phyloP scores from a whole-genome alignment of 768 basidiomycete species.

The Pluteus cervinus region DNA sequence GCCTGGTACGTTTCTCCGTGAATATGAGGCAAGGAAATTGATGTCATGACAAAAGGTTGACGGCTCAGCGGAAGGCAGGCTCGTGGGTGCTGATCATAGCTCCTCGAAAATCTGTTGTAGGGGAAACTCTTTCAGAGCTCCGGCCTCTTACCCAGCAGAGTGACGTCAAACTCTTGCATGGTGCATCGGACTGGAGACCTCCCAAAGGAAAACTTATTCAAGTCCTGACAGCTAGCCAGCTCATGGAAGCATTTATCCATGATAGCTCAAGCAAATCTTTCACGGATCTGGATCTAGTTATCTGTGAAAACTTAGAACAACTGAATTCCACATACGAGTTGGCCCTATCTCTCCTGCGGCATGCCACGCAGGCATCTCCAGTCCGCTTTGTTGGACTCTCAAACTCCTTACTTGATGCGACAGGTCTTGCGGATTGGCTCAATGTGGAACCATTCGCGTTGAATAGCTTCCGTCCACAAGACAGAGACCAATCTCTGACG shows the following conservation, averaged over 20 bases:
- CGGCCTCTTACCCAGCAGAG: constrained; percentile 28
- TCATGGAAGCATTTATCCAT: constrained; percentile 38
- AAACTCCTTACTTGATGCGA: constrained; percentile 73
- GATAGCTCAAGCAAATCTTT: constrained; percentile 21
- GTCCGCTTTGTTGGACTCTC: constrained; percentile 77
- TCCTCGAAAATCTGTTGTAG: constrained; percentile 51
- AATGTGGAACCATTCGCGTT: constrained; percentile 55
- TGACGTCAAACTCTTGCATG: constrained; percentile 35
- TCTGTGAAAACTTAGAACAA: constrained; percentile 84
- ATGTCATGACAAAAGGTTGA: constrained; percentile 48
- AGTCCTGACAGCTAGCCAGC: constrained; percentile 47
- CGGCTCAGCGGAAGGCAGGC: constrained; percentile 28
- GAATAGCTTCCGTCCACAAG: constrained; percentile 75
- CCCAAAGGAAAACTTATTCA: constrained; percentile 42
- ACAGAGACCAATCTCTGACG: constrained; percentile 75
- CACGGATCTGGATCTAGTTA: constrained; percentile 51
- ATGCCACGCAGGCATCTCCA: constrained; percentile 51
- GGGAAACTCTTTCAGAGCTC: constrained; percentile 51
- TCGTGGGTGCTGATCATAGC: constrained; percentile 59
- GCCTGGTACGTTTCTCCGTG: constrained; percentile 52
- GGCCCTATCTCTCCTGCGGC: constrained; percentile 64
- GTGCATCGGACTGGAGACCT: constrained; percentile 27
- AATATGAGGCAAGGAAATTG: background rate
- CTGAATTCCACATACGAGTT: constrained; percentile 81
- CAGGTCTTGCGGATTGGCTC: constrained; percentile 82